Base-by-base conservation (phyloP, 192 early-diverging fungal genomes). In the Gigaspora rosea region DNA sequence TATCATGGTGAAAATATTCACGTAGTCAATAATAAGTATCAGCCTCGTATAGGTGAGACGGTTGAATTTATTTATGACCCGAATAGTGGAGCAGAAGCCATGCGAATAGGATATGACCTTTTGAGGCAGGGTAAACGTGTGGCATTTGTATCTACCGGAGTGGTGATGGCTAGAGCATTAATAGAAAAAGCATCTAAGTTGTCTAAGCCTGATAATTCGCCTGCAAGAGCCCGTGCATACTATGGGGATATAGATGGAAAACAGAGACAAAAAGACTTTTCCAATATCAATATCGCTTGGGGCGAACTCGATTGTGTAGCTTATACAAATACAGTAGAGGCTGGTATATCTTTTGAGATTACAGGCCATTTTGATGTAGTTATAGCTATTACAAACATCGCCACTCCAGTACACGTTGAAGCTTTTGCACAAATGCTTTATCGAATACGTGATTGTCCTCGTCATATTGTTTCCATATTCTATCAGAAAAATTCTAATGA, bases 1-100 rank as follows among this genome's bases (percentile, higher is more conserved):
- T 71, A 71, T 71, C 51, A 49, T 57, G 71, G 36, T 73, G 56
- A 73, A 73, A 46, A 71, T 27, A 71, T 71, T 35, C 36, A 56
- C 11, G 4, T 71, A 15, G 7, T 71, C 22, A 27, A 56, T 71
- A 54, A 71, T 54, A 54, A 59, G 13, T 73, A 58, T 59, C 57
- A 73, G 57, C 57, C 71, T 36, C 36, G 16, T 73, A 18, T 57
- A 59, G 32, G n/a, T 73, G 16, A 73, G 71, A 73, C 32, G n/a
- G 36, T 73, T 57, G 16, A 73, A 59, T 0, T 41, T 57, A 54
- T 73, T 73, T 58, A 58, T 73, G 36, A 73, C 58, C 18, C 71
- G n/a, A 73, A 73, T 73, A 73, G 54, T 73, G 35, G 36, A 73
- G 35, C 56, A 58, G 35, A 73, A 73, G 35, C 56, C 58, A 73